These are phyloP conservation scores for Prunus armeniaca DNA, from an alignment of 306 rosid genomes.

Conservation along the genomic window DNA sequence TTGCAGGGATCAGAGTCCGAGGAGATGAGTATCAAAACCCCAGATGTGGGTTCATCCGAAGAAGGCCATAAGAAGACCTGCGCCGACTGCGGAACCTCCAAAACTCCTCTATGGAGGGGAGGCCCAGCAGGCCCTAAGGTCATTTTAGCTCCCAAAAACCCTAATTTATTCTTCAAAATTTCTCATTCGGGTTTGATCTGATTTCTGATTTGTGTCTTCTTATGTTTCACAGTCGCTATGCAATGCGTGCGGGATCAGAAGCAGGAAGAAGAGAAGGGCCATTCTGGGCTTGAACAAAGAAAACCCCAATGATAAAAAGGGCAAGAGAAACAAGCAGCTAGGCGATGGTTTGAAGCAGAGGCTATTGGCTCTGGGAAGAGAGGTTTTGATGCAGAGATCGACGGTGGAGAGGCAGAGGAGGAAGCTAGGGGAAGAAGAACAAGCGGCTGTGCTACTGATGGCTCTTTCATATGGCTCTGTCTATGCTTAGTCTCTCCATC, in stretches of 20 bases:
- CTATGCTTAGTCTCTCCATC: constrained; percentile 41
- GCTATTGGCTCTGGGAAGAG: constrained; percentile 58
- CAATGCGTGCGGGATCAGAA: constrained; percentile 97
- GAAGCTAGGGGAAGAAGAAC: constrained; percentile 84
- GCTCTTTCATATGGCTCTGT: constrained; percentile 91
- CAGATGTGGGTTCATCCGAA: constrained; percentile 44
- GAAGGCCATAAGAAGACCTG: constrained; percentile 75
- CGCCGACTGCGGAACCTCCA: constrained; percentile 89
- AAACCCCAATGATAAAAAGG: constrained; percentile 42
- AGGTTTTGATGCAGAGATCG: constrained; percentile 80
- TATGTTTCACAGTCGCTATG: constrained; percentile 63
- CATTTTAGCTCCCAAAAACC: background rate
- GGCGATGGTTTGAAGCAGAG: constrained; percentile 66
- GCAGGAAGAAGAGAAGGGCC: constrained; percentile 92
- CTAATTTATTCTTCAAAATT: background rate
- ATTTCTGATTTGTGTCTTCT: background rate
- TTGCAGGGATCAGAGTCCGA: constrained; percentile 81
- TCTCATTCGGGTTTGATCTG: background rate
- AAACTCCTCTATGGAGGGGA: constrained; percentile 96
- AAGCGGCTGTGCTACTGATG: constrained; percentile 90
- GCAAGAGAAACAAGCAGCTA: constrained; percentile 38
- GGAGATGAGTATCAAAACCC: constrained; percentile 41
- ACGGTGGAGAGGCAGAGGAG: constrained; percentile 60
- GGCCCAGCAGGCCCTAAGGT: constrained; percentile 99
- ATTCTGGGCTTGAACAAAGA: constrained; percentile 68